These are phyloP conservation scores for Rosa lucieae DNA, from an alignment of 306 rosid genomes.

Conservation along the genomic window DNA sequence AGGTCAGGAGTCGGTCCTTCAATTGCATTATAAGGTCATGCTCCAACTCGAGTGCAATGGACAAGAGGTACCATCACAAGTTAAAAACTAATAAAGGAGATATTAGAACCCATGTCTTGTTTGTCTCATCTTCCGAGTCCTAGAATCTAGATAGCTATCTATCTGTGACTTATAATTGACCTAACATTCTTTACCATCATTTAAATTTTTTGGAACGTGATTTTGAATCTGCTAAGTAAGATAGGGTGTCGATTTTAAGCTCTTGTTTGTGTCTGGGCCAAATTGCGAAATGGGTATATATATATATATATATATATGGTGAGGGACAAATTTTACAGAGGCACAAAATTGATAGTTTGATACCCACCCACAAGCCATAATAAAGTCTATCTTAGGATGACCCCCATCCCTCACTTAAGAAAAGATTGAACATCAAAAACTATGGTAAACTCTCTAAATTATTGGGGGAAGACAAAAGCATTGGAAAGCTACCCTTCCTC, in stretches of 20 bases:
- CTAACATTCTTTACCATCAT: neutral
- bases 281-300: constrained; percentile 9
- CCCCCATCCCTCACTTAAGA: constrained; percentile 28
- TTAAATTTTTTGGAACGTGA: neutral
- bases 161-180: neutral
- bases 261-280: constrained; percentile 25
- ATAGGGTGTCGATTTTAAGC: constrained; percentile 22
- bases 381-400: constrained; percentile 23
- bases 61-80: neutral
- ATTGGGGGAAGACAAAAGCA: constrained; percentile 51
- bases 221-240: neutral
- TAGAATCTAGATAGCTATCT: neutral
- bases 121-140: neutral
- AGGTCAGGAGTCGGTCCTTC: neutral
- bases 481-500: constrained; percentile 53
- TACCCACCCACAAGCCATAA: constrained; percentile 40
- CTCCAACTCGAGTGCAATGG: neutral
- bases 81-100: neutral
- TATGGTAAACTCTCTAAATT: constrained; percentile 44
- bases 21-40: neutral
- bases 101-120: neutral
- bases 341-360: constrained; percentile 37
- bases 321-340: constrained; percentile 25
- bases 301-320: neutral
- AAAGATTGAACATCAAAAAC: constrained; percentile 48